Evolutionary conservation across 768 basidiomycete genomes (phyloP).

Genomic region (Kondoa malvinella): DNA sequence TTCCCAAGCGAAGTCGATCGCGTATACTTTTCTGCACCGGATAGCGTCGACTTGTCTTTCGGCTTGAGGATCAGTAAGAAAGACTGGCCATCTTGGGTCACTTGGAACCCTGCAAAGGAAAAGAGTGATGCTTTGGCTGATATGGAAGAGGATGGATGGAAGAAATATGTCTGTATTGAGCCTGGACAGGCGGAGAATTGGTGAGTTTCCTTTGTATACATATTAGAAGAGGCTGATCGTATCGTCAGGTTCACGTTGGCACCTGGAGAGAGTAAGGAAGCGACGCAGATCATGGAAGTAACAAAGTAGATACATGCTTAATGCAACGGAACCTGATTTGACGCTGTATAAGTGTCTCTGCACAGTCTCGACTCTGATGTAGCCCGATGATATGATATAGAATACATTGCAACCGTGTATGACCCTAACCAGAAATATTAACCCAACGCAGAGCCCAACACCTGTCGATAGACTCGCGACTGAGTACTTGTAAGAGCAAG

Average conservation of each 20-base stretch:
- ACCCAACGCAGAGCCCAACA: neutral
- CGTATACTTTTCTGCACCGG: slow-evolving; percentile 23
- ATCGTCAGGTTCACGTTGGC: neutral
- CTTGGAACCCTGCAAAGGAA: slow-evolving; percentile 73
- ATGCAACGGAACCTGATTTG: too few relatives aligned
- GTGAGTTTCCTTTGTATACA: neutral
- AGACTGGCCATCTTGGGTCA: slow-evolving; percentile 48
- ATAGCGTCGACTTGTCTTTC: slow-evolving; percentile 11
- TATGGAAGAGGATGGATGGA: slow-evolving; percentile 81
- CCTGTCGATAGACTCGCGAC: too few relatives aligned
- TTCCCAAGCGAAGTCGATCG: slow-evolving; percentile 36
- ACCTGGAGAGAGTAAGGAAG: neutral
- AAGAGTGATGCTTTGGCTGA: slow-evolving; percentile 48
- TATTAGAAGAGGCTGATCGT: neutral
- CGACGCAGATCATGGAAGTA: neutral
- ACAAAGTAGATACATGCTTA: neutral
- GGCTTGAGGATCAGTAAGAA: slow-evolving; percentile 17
- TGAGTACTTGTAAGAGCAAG: too few relatives aligned
- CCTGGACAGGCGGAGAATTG: slow-evolving; percentile 34
- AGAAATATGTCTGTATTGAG: slow-evolving; percentile 74
- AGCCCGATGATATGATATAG: neutral
- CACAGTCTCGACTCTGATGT: too few relatives aligned
- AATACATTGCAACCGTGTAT: neutral
- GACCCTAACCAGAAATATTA: neutral
- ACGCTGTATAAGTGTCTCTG: too few relatives aligned